Base-by-base conservation (phyloP, 78 protist genomes). In the Chrysochromulina tobinii region DNA sequence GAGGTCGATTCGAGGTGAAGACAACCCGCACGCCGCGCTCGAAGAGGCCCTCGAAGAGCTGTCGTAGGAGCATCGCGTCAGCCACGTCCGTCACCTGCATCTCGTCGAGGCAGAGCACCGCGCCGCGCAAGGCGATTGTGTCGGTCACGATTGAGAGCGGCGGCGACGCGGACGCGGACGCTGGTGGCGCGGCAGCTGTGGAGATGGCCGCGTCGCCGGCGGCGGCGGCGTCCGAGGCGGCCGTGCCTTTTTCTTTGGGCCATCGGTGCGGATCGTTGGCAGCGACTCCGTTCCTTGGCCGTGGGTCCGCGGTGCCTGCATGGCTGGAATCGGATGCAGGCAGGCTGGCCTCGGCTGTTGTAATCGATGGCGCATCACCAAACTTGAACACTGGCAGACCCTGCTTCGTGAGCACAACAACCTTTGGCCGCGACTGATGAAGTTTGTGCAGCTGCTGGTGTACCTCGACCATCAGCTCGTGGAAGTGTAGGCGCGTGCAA, bases 51-150 rank as follows among this genome's bases (percentile, higher is more conserved):
- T 79, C 75, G 58, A 97, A 96, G 51, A 98, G 92, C 51, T 97
- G 92, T 61, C 91, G 57, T 51, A 98, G 66, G 9, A 98, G 95
- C 98, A 97, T 96, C 12, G 99, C 99, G 57, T 97, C 98, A 2
- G 96, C 97, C 21, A 98, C 93, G 93, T 98, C 99, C 3, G 96
- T 95, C 68, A 97, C 98, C 17, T 54, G 61, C 87, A 79, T 54
- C 87, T 79, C 87, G 15, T 79, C 87, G 20, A 79, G 17, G 61
- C 87, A 79, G 20, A 79, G 58, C 59, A 79, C 5, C 87, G 48
- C 1, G 21, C 0, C 27, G 27, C 38, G 25, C 7, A 1, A 17
- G 64, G 20, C 87, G 23, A 79, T 5, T 6, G 15, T 0, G 20
- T 20, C 12, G 50, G 61, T 64, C 23, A 79, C 87, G 17, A 3